phyloP scores from a whole-genome alignment of 441 rosid species.

The Flueggea neowawraea region DNA sequence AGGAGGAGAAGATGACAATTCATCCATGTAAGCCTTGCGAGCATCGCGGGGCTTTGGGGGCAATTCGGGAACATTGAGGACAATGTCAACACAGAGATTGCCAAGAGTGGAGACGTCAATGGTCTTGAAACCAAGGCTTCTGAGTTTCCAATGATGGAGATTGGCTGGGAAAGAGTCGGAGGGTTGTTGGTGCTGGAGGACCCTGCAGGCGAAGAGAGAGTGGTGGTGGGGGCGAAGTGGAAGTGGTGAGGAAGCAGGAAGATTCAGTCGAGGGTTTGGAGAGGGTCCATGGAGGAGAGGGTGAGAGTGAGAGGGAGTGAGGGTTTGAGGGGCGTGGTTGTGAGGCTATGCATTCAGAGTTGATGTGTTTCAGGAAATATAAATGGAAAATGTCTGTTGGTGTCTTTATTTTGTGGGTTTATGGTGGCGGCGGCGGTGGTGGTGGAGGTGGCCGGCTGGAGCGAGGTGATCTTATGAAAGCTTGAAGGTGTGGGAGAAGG shows the following conservation, averaged over 20 bases:
- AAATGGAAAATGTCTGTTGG: too few species aligned
- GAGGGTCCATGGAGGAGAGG: constrained; percentile 21
- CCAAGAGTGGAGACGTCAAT: constrained; percentile 87
- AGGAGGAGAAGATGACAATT: constrained; percentile 68
- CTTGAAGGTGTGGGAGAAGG: too few species aligned
- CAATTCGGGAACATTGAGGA: constrained; percentile 73
- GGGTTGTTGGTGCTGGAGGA: constrained; percentile 8
- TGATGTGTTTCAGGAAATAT: too few species aligned
- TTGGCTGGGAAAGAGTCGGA: too few species aligned
- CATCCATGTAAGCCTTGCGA: constrained; percentile 69
- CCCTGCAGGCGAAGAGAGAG: constrained; percentile 15
- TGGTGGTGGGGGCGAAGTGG: constrained; percentile 12
- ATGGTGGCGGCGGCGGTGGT: too few species aligned
- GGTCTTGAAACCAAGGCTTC: constrained; percentile 35
- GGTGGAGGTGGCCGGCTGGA: too few species aligned
- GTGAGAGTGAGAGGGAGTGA: constrained; percentile 17
- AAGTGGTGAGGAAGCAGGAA: constrained; percentile 7
- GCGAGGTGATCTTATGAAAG: too few species aligned
- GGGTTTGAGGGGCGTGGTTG: constrained; percentile 33
- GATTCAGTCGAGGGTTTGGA: constrained; percentile 19
- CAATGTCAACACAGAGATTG: constrained; percentile 92
- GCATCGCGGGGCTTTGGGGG: constrained; percentile 60
- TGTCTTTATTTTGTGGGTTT: too few species aligned
- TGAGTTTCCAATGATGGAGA: constrained; percentile 7
- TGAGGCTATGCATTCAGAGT: constrained; percentile 52